Evolutionary conservation across 2,329 filamentous ascomycete species (phyloP), one percentile per base, ranked within the genome.

Genomic region (Harringtonia lauricola): DNA sequence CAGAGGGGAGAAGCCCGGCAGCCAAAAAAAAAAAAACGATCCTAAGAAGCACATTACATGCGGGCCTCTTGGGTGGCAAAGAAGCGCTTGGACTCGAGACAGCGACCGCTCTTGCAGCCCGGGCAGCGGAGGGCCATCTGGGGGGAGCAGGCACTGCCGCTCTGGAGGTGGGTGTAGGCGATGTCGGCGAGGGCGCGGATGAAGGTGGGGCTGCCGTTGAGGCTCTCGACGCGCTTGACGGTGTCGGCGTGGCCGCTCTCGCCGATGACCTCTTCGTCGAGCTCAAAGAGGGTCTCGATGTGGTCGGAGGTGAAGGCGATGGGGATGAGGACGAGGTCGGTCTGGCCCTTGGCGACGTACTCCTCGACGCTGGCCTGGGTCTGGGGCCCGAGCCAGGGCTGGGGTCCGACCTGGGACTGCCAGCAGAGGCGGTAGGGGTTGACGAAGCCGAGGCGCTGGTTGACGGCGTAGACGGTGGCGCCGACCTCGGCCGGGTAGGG

Each of bases 261-360:
- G 46, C 86, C 84, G 57, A 98, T 96, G 33, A 98, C 87, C 64
- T 98, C 92, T 55, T 86, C 73, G 60, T 98, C 92, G 42, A 98
- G 69, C 63, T 98, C 92, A 60, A 83, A 96, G 1, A 98, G 70
- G 0, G 92, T 98, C 66, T 98, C 92, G 53, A 98, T 98, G 59
- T 98, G 92, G 57, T 98, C 92, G n/a, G 86, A 94, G 0, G 92
- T 98, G 60, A 98, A 98, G 7, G 92, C 92, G 51, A 98, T 94
- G 0, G 92, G 92, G 44, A 98, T 87, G 8, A 98, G 71, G 2
- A 95, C 72, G 43, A 98, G 71, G 58, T 98, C 88, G 44, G 82
- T 94, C 57, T 95, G 86, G 1, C 90, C 92, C 63, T 92, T 88
- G 58, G 84, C 79, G 52, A 96, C 80, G 59, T 95, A 94, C 47